Conservation (phyloP, 2,329 filamentous ascomycete species). For the Nemania diffusa region DNA sequence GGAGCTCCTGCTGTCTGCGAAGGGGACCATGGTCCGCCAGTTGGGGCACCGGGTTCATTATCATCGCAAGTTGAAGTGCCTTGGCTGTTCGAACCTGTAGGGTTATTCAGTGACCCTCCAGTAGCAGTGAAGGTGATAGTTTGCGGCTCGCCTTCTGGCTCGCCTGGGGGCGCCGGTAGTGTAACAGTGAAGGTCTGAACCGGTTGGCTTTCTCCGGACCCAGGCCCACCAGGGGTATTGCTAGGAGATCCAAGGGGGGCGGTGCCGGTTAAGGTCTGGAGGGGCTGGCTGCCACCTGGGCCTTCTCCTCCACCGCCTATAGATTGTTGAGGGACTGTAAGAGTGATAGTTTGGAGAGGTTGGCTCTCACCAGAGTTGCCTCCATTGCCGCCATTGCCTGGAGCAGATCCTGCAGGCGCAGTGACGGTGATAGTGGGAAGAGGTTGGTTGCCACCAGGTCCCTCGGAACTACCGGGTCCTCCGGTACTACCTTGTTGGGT, state of each 20-base stretch:
- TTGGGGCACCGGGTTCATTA: slow-evolving; percentile 20
- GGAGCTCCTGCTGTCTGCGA: slow-evolving; percentile 32
- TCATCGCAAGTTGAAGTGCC: slow-evolving; percentile 35
- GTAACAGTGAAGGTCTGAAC: slow-evolving; percentile 35
- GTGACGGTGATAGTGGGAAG: slow-evolving; percentile 35
- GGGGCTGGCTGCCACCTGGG: slow-evolving; percentile 19
- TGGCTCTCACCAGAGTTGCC: slow-evolving; percentile 19
- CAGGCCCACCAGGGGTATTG: slow-evolving; percentile 13
- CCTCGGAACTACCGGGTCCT: slow-evolving; percentile 22
- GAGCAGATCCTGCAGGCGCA: slow-evolving; percentile 23
- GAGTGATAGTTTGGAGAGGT: slow-evolving; percentile 33
- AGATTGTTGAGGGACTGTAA: slow-evolving; percentile 31
- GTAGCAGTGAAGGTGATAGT: slow-evolving; percentile 35
- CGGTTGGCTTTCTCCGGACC: slow-evolving; percentile 27
- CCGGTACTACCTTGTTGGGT: slow-evolving; percentile 19
- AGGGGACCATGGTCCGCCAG: slow-evolving; percentile 27
- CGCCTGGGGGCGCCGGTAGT: slow-evolving; percentile 22
- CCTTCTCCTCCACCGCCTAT: slow-evolving; percentile 16
- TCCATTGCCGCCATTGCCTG: slow-evolving; percentile 25
- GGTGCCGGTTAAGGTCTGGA: slow-evolving; percentile 34
- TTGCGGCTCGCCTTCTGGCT: slow-evolving; percentile 27
- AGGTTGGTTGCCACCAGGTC: slow-evolving; percentile 19
- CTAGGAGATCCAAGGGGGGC: slow-evolving; percentile 15
- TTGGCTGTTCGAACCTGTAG: slow-evolving; percentile 19
- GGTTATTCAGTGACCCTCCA: slow-evolving; percentile 28